Percentiles rank a stretch among this genome's conserved stretches.
These are phyloP conservation scores for Mucor circinelloides DNA, from an alignment of 371 early-diverging fungal species.

Conservation along the genomic window DNA sequence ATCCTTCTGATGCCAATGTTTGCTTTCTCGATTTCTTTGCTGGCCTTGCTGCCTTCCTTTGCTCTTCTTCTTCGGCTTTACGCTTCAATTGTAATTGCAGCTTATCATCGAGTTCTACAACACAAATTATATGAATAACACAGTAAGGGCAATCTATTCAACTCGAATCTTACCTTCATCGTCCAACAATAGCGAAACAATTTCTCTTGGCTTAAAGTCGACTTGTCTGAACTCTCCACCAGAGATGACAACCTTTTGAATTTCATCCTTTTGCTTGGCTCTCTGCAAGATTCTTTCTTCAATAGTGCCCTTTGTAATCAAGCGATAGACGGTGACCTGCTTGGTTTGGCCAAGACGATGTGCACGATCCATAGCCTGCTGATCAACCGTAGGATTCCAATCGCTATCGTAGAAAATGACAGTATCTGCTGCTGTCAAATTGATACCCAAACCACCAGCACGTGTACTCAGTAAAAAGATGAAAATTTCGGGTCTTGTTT, in stretches of 20 bases:
- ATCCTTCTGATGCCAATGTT: constrained; percentile 16
- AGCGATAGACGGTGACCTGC: constrained; percentile 93
- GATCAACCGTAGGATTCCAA: constrained; percentile 99
- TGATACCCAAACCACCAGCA: constrained; percentile 99
- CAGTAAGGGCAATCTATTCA: background rate
- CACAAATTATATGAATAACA: background rate
- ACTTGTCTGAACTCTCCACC: constrained; percentile 87
- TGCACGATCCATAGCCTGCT: constrained; percentile 98
- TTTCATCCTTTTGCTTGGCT: constrained; percentile 95
- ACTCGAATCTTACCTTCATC: constrained; percentile 56
- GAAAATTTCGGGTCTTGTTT: constrained; percentile 89
- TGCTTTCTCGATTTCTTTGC: constrained; percentile 47
- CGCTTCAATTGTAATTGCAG: constrained; percentile 62
- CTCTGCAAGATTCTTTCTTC: constrained; percentile 91
- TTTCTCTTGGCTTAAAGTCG: constrained; percentile 87
- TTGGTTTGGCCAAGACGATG: constrained; percentile 98
- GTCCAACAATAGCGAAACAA: constrained; percentile 84
- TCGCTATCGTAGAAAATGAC: constrained; percentile 99
- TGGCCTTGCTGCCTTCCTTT: constrained; percentile 35
- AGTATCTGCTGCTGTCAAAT: constrained; percentile 99
- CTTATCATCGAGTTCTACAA: constrained; percentile 55
- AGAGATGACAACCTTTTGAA: constrained; percentile 96
- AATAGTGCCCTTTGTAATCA: constrained; percentile 90
- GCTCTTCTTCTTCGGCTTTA: constrained; percentile 61
- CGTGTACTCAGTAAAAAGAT: constrained; percentile 98